Base-by-base conservation (phyloP, 176 grass and related monocot genomes). In the Phoenix roebelenii region DNA sequence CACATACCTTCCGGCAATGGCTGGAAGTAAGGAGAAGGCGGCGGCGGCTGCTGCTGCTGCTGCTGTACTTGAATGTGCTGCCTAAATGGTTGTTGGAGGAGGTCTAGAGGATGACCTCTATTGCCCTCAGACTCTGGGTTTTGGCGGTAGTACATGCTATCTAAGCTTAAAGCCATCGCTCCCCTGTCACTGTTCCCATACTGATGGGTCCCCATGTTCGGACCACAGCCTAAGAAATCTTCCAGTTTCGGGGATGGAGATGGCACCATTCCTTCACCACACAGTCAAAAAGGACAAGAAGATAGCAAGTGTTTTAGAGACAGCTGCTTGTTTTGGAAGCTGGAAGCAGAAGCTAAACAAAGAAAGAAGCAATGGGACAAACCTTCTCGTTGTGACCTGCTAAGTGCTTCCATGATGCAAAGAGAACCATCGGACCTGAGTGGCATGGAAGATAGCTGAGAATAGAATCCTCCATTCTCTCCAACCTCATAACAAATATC, bases 351-450 rank as follows among this genome's bases (percentile, higher is more conserved):
- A 28, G 44, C 22, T 7, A 69, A 66, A 76, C 58, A 63, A 70
- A 77, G 14, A 48, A 48, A 57, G 15, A 44, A 44, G 35, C 35
- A 14, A 14, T 44, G 35, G 10, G 4, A 69, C 56, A 67, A 32
- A 89, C 80, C 80, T 50, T 90, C 72, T 63, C 88, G 75, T 14
- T 88, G 84, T 70, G 76, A 76, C 17, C 79, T 68, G 16, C 56
- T 69, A 60, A 97, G 70, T 1, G 84, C 84, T 57, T 97, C 94
- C 76, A 76, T 74, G 67, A 93, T 55, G 79, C 82, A 89, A 61
- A 98, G 88, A 49, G 94, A 93, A 3, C 94, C 88, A 16, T 98
- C 88, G 15, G 94, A 89, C 72, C 74, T 85, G 67, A 92, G 81
- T 22, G 93, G 93, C 79, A 98, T 76, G 35, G 84, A 73, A 26